A percentile compares a stretch with the other conserved stretches of the same genome.
Conservation (phyloP, 495 filamentous ascomycete genomes). For the Thozetella sp. region DNA sequence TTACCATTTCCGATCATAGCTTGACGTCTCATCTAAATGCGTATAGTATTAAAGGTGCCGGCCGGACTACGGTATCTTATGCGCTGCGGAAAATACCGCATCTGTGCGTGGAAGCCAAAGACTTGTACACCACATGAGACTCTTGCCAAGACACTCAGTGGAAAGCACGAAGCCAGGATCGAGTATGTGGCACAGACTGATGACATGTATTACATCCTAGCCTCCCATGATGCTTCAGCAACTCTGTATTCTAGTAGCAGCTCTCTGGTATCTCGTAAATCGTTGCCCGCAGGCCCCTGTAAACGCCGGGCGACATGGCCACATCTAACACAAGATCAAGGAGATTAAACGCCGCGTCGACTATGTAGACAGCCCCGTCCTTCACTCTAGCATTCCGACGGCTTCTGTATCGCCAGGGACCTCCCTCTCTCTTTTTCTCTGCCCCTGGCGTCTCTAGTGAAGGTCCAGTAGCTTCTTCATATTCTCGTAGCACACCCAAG, state of each 20-base stretch:
- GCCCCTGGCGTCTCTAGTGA: slow-evolving; percentile 23
- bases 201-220: too few relatives aligned
- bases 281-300: neutral
- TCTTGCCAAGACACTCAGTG: too few relatives aligned
- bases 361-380: neutral
- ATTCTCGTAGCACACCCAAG: slow-evolving; percentile 97
- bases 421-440: neutral
- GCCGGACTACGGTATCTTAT: too few relatives aligned
- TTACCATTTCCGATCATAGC: too few relatives aligned
- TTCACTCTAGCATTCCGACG: neutral
- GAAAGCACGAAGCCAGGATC: too few relatives aligned
- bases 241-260: neutral
- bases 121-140: too few relatives aligned
- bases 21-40: too few relatives aligned
- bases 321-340: neutral
- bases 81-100: too few relatives aligned
- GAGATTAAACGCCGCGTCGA: neutral
- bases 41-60: too few relatives aligned
- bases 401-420: neutral
- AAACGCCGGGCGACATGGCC: neutral
- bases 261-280: neutral
- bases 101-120: too few relatives aligned
- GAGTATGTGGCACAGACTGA: too few relatives aligned
- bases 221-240: too few relatives aligned
- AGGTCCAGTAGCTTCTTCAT: slow-evolving; percentile 78